Conservation (phyloP, 805 yeast species). For the Starmerella bacillaris region DNA sequence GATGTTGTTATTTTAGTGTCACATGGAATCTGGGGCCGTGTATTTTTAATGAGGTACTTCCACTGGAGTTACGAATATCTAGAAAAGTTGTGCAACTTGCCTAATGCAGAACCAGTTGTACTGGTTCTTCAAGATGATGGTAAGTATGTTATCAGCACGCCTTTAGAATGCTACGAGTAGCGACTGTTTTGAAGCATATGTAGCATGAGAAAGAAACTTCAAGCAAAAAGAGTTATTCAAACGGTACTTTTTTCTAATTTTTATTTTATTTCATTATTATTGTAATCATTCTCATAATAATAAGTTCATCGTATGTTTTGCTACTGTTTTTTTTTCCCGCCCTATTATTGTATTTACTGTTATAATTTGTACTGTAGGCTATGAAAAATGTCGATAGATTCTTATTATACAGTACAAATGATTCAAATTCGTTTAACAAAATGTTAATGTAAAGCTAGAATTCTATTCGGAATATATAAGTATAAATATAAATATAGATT, state of each 20-base stretch:
- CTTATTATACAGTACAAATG: no score
- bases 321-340: neutral
- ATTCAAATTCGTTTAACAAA: no score
- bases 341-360: no score
- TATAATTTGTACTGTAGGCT: no score
- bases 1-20: slow-evolving; percentile 67
- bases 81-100: slow-evolving; percentile 64
- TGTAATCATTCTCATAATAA: neutral
- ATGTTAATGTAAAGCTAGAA: no score
- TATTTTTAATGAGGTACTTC: slow-evolving; percentile 85
- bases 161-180: slow-evolving; percentile 49
- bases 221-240: no score
- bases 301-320: slow-evolving; percentile 1
- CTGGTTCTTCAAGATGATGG: slow-evolving; percentile 43
- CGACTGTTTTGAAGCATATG: neutral
- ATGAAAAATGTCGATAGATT: no score
- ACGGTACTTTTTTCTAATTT: neutral
- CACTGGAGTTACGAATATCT: slow-evolving; percentile 83
- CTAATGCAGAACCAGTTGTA: slow-evolving; percentile 65
- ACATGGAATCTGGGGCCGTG: slow-evolving; percentile 89
- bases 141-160: slow-evolving; percentile 41
- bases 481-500: no score
- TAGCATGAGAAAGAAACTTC: no score
- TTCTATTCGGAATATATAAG: no score
- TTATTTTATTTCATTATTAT: no score